Evolutionary conservation across 1,284 basidiomycete species (phyloP).

Genomic region (Malassezia arunalokei): DNA sequence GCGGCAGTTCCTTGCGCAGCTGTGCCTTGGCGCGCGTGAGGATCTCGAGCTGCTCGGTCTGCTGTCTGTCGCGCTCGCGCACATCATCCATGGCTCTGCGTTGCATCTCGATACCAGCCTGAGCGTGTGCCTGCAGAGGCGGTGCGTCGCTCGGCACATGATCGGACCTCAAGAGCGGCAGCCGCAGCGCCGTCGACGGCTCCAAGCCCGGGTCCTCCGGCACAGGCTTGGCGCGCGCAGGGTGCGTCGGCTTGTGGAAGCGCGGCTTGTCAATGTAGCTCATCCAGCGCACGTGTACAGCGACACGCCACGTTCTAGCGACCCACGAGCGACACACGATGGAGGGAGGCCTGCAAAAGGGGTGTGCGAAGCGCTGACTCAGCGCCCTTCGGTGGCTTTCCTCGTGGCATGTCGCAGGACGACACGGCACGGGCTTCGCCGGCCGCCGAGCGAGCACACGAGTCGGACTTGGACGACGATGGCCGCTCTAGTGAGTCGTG

Average conservation of each 20-base stretch:
- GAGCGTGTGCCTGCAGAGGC: constrained; percentile 12
- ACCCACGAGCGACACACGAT: not conserved
- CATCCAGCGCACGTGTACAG: not conserved
- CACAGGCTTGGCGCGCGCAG: constrained; percentile 5
- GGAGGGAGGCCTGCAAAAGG: not conserved
- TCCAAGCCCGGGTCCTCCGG: constrained; percentile 4
- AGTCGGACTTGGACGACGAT: not conserved
- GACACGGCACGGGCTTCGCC: not conserved
- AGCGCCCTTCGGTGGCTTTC: not conserved
- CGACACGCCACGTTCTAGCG: not conserved
- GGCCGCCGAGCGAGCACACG: not conserved
- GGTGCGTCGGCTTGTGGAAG: constrained; percentile 12
- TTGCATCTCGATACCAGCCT: constrained; percentile 16
- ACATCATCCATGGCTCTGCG: not conserved
- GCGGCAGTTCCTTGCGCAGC: constrained; percentile 11
- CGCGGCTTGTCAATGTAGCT: constrained; percentile 14
- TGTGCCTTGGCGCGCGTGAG: not conserved
- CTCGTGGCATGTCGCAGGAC: not conserved
- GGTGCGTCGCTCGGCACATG: constrained; percentile 6
- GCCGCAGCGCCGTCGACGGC: constrained; percentile 4
- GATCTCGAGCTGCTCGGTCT: constrained; percentile 6
- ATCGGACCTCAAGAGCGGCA: not conserved
- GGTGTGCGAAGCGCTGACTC: not conserved
- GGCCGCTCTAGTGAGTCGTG: constrained; percentile 7
- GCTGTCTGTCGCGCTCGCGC: not conserved